Percentiles rank a stretch among this genome's conserved stretches.
Conservation (phyloP, 805 yeast species). For the Yamadazyma philogaea region DNA sequence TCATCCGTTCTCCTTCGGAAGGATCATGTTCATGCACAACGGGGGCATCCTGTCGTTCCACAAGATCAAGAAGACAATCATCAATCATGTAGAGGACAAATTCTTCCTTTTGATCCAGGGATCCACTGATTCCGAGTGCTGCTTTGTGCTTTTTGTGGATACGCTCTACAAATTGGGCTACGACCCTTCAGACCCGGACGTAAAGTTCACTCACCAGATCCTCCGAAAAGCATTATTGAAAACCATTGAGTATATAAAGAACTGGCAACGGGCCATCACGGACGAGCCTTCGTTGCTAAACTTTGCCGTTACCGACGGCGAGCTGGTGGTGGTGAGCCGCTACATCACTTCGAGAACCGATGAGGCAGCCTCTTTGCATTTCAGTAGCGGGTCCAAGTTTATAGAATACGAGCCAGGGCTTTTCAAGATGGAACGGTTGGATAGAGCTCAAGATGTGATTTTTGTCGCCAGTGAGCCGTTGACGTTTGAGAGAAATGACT, state of each 20-base stretch:
- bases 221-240: constrained; percentile 66
- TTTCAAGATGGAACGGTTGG: constrained; percentile 90
- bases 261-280: constrained; percentile 70
- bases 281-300: constrained; percentile 76
- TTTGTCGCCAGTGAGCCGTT: constrained; percentile 96
- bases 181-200: constrained; percentile 49
- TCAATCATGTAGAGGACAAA: constrained; percentile 72
- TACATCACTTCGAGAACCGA: constrained; percentile 86
- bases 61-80: constrained; percentile 67
- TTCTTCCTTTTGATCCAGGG: constrained; percentile 85
- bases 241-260: constrained; percentile 72
- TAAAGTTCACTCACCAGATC: constrained; percentile 47
- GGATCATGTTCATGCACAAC: constrained; percentile 94
- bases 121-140: constrained; percentile 93
- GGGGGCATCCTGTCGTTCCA: constrained; percentile 81
- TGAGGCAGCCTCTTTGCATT: constrained; percentile 95
- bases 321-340: constrained; percentile 77
- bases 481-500: constrained; percentile 94
- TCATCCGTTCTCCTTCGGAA: constrained; percentile 89
- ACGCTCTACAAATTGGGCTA: constrained; percentile 71
- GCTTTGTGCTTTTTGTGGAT: constrained; percentile 84
- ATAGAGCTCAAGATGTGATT: constrained; percentile 90
- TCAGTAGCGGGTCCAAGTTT: constrained; percentile 89
- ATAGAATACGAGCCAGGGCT: constrained; percentile 88
- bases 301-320: constrained; percentile 94